A percentile compares a stretch with the other conserved stretches of the same genome.
Conservation (phyloP, 176 grass and related monocot species). For the Aegilops tauschii region DNA sequence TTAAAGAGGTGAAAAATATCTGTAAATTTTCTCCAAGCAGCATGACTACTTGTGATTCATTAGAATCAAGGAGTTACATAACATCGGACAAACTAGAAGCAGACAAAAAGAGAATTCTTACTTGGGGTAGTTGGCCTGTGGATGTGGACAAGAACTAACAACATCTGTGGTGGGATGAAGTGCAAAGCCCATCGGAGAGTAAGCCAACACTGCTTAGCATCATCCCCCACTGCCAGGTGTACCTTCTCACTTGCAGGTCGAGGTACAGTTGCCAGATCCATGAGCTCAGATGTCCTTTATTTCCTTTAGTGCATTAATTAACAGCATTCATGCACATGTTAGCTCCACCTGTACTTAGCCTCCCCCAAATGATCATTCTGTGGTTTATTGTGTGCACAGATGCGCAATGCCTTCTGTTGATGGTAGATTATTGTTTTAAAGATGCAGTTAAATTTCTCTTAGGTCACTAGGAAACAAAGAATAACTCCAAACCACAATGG, state of each 20-base stretch:
- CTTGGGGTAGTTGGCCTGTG: slow-evolving; percentile 9
- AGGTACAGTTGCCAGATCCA: background rate
- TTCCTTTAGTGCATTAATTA: background rate
- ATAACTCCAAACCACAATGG: slow-evolving; percentile 1
- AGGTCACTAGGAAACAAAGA: background rate
- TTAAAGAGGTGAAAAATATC: slow-evolving; percentile 1
- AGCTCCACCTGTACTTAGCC: background rate
- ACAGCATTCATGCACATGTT: background rate
- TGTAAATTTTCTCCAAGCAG: background rate
- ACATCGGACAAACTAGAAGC: background rate
- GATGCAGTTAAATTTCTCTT: background rate
- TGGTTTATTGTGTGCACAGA: background rate
- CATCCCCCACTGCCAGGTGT: background rate
- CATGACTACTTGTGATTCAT: background rate
- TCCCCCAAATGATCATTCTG: background rate
- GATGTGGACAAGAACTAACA: slow-evolving; percentile 14
- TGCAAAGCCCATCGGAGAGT: slow-evolving; percentile 14
- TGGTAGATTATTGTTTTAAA: slow-evolving; percentile 10
- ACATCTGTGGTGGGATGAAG: background rate
- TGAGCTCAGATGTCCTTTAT: background rate
- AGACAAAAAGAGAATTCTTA: background rate
- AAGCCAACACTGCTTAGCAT: background rate
- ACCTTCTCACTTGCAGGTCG: background rate
- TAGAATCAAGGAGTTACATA: slow-evolving; percentile 1
- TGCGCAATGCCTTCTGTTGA: background rate